phyloP scores from a whole-genome alignment of 768 basidiomycete genomes.

The Psilocybe cyanescens region DNA sequence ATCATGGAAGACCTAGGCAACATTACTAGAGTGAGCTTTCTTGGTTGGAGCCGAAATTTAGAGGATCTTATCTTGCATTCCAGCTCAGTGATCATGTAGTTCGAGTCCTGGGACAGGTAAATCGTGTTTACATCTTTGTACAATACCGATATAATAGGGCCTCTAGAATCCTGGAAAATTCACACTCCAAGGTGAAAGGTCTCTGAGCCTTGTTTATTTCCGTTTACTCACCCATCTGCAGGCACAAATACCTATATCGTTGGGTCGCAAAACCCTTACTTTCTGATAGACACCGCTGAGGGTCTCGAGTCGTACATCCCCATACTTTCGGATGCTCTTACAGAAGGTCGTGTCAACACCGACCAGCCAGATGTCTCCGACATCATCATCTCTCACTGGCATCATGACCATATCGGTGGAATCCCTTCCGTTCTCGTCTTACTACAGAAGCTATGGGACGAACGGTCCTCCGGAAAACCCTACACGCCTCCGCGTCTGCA shows the following conservation, averaged over 20 bases:
- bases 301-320: constrained; percentile 71
- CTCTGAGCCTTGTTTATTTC: neutral
- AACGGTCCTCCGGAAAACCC: constrained; percentile 43
- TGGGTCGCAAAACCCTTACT: constrained; percentile 70
- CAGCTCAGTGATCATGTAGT: constrained; percentile 74
- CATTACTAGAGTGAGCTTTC: constrained; percentile 52
- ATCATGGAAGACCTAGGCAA: constrained; percentile 57
- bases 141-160: neutral
- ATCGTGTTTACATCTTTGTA: neutral
- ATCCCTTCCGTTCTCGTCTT: constrained; percentile 70
- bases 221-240: constrained; percentile 26
- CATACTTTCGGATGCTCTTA: constrained; percentile 64
- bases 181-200: constrained; percentile 75
- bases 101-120: constrained; percentile 77
- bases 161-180: constrained; percentile 85
- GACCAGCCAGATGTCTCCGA: constrained; percentile 72
- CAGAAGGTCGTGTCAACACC: constrained; percentile 36
- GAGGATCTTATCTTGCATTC: constrained; percentile 2
- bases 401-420: constrained; percentile 85
- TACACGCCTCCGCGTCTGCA: constrained; percentile 75
- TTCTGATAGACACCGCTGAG: constrained; percentile 85
- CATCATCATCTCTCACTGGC: constrained; percentile 91
- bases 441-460: constrained; percentile 65
- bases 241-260: constrained; percentile 92
- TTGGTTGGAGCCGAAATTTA: neutral